Conservation (phyloP, 306 rosid species). For the Vigna angularis region DNA sequence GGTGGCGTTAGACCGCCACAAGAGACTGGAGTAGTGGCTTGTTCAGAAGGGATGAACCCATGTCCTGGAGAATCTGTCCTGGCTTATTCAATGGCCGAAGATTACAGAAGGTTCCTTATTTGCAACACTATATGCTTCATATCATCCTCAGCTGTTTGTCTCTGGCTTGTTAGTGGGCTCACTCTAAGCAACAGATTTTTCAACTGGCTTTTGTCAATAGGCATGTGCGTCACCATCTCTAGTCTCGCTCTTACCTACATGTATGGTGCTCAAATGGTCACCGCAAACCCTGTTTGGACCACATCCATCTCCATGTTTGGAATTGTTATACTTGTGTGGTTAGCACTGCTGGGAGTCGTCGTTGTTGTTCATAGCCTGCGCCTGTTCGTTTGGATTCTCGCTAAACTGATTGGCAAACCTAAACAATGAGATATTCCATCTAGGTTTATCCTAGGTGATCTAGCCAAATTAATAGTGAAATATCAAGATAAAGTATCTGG, state of each 20-base stretch:
- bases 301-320: background rate
- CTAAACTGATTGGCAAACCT: background rate
- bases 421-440: too few species aligned
- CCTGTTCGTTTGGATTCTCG: background rate
- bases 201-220: background rate
- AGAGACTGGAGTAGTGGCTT: accelerated
- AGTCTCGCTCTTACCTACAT: background rate
- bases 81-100: accelerated
- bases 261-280: background rate
- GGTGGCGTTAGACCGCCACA: background rate
- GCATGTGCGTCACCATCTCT: conserved; percentile 7
- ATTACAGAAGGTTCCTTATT: background rate
- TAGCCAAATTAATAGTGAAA: too few species aligned
- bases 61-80: conserved; percentile 21
- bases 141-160: conserved; percentile 1
- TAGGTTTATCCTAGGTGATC: too few species aligned
- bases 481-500: too few species aligned
- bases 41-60: background rate
- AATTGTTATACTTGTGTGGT: background rate
- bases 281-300: background rate
- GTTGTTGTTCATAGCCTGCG: background rate
- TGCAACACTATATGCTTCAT: conserved; percentile 15
- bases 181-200: background rate
- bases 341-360: background rate
- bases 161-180: conserved; percentile 35